Base-by-base conservation (phyloP, 495 filamentous ascomycete species). In the Aspergillus ostianus region DNA sequence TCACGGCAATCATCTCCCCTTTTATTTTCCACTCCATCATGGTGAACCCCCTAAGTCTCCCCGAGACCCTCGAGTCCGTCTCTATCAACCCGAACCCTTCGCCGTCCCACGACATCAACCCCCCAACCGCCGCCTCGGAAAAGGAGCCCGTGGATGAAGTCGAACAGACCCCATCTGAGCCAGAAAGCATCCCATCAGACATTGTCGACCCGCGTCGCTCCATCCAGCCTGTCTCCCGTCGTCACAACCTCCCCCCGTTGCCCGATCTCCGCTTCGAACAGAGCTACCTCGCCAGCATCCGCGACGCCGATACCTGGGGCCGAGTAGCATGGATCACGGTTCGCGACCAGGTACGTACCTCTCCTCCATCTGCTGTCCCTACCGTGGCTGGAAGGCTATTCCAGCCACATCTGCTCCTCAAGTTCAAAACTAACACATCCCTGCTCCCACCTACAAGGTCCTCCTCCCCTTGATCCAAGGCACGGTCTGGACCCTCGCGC, bases 251-350 rank as follows among this genome's bases (percentile, higher is more conserved):
- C 58, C 91, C 90, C 53, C 93, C 95, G 0, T 75, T 98, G 66
- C 94, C 94, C 2, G 94, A 98, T 73, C 75, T 98, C 63, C 82
- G 94, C 53, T 98, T 98, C 73, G 94, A 98, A 78, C 94, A 98
- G 82, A 96, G 92, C 76, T 98, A 98, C 69, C 80, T 98, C 46
- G 87, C 87, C 51, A 93, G 91, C 70, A 85, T 98, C 56, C 83
- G 85, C 63, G 78, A 82, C 52, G 90, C 90, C 20, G 82, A 94
- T 58, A 86, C 84, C 26, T 90, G 84, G 85, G 85, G 87, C 73
- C 84, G 83, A 61, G 82, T 98, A 41, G 82, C 81, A 23, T 90
- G 85, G 82, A 93, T 98, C 61, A 98, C 94, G 19, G 69, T 88
- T 51, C 75, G 91, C 66, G 94, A 98, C 73, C 93, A 98, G 84